These are phyloP conservation scores for Penicillium pancosmium DNA, from an alignment of 495 filamentous ascomycete genomes.

Conservation along the genomic window DNA sequence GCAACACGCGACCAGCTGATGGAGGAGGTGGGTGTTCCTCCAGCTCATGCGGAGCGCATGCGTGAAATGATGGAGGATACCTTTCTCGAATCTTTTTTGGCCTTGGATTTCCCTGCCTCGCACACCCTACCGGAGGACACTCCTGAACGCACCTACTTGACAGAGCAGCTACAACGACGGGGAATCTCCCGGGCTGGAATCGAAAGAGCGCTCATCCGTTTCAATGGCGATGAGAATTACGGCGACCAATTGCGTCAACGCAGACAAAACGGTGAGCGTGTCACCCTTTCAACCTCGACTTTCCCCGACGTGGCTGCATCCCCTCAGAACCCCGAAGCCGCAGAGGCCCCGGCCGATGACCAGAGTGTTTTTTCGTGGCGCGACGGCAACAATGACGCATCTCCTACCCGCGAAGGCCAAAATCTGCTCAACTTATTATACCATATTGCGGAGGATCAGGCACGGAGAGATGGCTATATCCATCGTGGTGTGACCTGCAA, in stretches of 20 bases:
- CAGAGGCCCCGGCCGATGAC: conserved; percentile 62
- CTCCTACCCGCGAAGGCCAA: conserved; percentile 66
- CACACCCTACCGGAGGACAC: conserved; percentile 39
- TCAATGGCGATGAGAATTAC: conserved; percentile 48
- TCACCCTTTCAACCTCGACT: conserved; percentile 45
- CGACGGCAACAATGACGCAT: conserved; percentile 54
- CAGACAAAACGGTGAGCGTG: conserved; percentile 45
- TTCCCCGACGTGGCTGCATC: conserved; percentile 53
- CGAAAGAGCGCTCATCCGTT: conserved; percentile 41
- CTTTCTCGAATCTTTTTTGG: conserved; percentile 53
- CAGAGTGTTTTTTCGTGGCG: conserved; percentile 60
- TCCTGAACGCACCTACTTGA: conserved; percentile 41
- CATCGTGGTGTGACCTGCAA: conserved; percentile 96
- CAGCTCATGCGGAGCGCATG: conserved; percentile 48
- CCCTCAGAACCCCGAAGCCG: conserved; percentile 47
- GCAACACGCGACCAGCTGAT: conserved; percentile 51
- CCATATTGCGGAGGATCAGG: conserved; percentile 81
- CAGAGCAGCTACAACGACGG: conserved; percentile 44
- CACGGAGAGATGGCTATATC: conserved; percentile 80
- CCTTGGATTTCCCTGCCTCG: conserved; percentile 45
- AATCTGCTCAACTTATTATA: conserved; percentile 74
- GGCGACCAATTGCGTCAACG: conserved; percentile 49
- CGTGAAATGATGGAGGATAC: conserved; percentile 55
- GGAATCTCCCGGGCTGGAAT: conserved; percentile 47
- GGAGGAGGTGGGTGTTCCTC: conserved; percentile 45